phyloP scores from a whole-genome alignment of 139 green algal genomes.

The Tetraselmis striata region DNA sequence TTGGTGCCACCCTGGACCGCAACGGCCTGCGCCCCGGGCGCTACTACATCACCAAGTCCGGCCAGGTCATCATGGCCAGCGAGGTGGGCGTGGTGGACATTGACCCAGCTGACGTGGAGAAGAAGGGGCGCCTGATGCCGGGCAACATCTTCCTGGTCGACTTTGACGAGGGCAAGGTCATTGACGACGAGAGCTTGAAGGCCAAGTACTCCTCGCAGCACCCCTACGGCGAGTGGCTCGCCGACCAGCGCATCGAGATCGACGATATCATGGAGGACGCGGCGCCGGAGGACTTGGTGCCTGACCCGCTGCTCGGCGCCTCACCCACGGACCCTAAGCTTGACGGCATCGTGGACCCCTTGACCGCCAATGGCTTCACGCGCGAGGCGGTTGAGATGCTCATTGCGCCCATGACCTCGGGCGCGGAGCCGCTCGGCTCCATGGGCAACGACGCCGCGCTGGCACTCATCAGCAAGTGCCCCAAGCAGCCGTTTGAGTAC shows the following conservation, averaged over 20 bases:
- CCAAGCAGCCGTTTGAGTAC: slow-evolving; percentile 88
- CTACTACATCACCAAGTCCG: slow-evolving; percentile 88
- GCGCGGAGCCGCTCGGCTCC: slow-evolving; percentile 82
- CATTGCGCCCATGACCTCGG: slow-evolving; percentile 82
- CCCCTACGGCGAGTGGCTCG: slow-evolving; percentile 85
- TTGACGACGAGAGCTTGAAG: slow-evolving; percentile 76
- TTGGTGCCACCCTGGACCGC: slow-evolving; percentile 90
- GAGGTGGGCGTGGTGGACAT: slow-evolving; percentile 94
- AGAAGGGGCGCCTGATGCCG: slow-evolving; percentile 90
- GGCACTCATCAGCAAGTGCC: slow-evolving; percentile 67
- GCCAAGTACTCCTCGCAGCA: slow-evolving; percentile 48
- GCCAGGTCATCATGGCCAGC: slow-evolving; percentile 22
- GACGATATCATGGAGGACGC: slow-evolving; percentile 45
- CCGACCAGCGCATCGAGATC: slow-evolving; percentile 60
- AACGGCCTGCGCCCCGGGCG: slow-evolving; percentile 93
- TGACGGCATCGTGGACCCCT: slow-evolving; percentile 2
- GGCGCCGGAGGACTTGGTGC: not conserved
- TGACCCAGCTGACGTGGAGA: slow-evolving; percentile 58
- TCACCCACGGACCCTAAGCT: not conserved
- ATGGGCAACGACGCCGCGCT: slow-evolving; percentile 95
- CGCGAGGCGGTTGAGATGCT: slow-evolving; percentile 84
- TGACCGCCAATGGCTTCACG: slow-evolving; percentile 76
- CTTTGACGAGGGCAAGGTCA: slow-evolving; percentile 78
- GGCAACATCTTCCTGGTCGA: slow-evolving; percentile 97
- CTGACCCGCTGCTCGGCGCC: not conserved